Evolutionary conservation across 306 rosid species (phyloP).

Genomic region (Sophora flavescens): DNA sequence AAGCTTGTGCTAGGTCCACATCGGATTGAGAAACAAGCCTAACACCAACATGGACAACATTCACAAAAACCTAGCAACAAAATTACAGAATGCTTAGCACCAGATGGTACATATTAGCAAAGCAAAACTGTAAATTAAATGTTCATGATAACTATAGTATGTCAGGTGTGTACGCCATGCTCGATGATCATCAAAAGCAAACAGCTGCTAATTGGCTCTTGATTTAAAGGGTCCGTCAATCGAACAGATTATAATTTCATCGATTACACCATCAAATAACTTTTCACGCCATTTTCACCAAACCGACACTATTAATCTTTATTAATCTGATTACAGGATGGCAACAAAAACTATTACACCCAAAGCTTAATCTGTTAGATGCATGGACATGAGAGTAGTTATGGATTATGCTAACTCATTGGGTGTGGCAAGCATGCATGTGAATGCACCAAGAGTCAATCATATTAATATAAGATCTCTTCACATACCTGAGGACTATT

Average conservation of each 20-base stretch:
- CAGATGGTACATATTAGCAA: constrained; percentile 30
- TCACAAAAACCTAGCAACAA: constrained; percentile 74
- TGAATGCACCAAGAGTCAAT: constrained; percentile 12
- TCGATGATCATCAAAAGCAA: background rate
- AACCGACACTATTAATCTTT: background rate
- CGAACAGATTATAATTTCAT: background rate
- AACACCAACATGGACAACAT: constrained; percentile 90
- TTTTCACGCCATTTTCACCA: constrained; percentile 18
- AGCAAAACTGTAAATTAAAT: constrained; percentile 28
- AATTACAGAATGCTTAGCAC: constrained; percentile 44
- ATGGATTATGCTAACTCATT: background rate
- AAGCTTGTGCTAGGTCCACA: constrained; percentile 91
- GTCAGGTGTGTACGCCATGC: background rate
- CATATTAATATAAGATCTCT: no score
- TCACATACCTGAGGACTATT: no score
- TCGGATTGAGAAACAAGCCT: constrained; percentile 91
- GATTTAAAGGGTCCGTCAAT: background rate
- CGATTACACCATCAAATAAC: background rate
- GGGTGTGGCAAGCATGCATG: constrained; percentile 1
- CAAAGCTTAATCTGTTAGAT: constrained; percentile 15
- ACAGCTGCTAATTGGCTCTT: background rate
- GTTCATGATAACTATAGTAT: background rate
- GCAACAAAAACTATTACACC: background rate
- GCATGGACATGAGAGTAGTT: constrained; percentile 9
- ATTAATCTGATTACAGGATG: background rate